A percentile compares a stretch with the other conserved stretches of the same genome.
phyloP scores from a whole-genome alignment of 2,329 filamentous ascomycete species.

The Cadophora sp. region DNA sequence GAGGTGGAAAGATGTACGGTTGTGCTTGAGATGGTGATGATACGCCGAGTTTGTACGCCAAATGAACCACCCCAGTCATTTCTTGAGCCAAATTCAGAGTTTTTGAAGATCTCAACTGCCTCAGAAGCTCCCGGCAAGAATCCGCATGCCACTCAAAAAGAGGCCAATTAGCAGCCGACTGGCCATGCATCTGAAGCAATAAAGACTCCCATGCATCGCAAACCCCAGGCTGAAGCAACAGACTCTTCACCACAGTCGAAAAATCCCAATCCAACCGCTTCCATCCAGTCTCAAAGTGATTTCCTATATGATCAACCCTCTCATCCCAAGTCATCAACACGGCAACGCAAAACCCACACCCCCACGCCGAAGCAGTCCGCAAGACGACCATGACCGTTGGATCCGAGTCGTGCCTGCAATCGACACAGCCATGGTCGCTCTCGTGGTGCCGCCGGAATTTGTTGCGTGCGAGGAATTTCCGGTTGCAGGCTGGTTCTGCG shows the following conservation, averaged over 20 bases:
- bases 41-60: background rate
- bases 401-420: slow-evolving; percentile 12
- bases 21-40: background rate
- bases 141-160: slow-evolving; percentile 1
- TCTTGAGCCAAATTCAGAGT: background rate
- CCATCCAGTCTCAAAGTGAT: slow-evolving; percentile 1
- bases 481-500: background rate
- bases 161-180: background rate
- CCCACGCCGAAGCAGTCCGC: background rate
- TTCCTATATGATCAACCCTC: background rate
- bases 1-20: background rate
- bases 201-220: slow-evolving; percentile 3
- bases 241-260: slow-evolving; percentile 1
- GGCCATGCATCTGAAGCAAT: background rate
- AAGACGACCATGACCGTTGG: background rate
- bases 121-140: background rate
- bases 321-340: slow-evolving; percentile 10
- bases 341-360: background rate
- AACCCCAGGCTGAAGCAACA: background rate
- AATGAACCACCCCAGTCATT: background rate
- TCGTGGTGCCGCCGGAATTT: slow-evolving; percentile 13
- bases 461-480: background rate
- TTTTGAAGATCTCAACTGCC: background rate
- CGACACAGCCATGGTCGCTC: slow-evolving; percentile 1
- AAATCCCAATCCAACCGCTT: slow-evolving; percentile 10